Evolutionary conservation across 169 alveolate genomes (phyloP).

Genomic region (Toxoplasma gondii): DNA sequence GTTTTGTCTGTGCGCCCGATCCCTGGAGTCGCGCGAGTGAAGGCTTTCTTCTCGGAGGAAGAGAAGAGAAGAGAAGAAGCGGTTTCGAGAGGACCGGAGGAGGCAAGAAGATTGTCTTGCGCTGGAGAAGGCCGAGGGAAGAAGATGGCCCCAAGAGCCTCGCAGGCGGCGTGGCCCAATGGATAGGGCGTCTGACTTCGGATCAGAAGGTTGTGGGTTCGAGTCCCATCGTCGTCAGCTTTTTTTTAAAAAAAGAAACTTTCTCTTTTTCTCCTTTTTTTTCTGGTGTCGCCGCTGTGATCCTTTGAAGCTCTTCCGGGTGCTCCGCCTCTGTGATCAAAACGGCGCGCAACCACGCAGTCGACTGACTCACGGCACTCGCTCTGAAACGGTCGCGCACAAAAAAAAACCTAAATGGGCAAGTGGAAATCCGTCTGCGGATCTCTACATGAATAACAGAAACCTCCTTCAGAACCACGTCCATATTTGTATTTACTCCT

Average conservation of each 20-base stretch:
- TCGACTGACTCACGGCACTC: no score
- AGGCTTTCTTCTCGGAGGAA: not conserved
- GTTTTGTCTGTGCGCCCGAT: no score
- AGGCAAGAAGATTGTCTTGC: not conserved
- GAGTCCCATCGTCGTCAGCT: slow-evolving; percentile 95
- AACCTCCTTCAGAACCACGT: no score
- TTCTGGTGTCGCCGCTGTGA: not conserved
- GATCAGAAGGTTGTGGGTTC: slow-evolving; percentile 98
- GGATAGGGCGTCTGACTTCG: slow-evolving; percentile 98
- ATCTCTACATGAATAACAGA: no score
- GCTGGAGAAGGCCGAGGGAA: not conserved
- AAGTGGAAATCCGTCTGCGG: no score
- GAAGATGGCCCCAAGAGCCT: no score
- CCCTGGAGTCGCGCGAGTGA: not conserved
- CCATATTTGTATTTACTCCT: no score
- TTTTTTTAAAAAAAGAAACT: not conserved
- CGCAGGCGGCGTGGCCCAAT: slow-evolving; percentile 95
- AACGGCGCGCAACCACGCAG: not conserved
- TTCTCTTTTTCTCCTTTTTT: not conserved
- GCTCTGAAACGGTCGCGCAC: no score
- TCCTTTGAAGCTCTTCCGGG: not conserved
- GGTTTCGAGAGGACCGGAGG: not conserved
- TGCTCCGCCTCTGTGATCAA: not conserved
- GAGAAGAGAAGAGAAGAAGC: no score
- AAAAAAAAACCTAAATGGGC: no score